These are phyloP conservation scores for Aspergillus ostianus DNA, from an alignment of 495 filamentous ascomycete species.

Conservation along the genomic window DNA sequence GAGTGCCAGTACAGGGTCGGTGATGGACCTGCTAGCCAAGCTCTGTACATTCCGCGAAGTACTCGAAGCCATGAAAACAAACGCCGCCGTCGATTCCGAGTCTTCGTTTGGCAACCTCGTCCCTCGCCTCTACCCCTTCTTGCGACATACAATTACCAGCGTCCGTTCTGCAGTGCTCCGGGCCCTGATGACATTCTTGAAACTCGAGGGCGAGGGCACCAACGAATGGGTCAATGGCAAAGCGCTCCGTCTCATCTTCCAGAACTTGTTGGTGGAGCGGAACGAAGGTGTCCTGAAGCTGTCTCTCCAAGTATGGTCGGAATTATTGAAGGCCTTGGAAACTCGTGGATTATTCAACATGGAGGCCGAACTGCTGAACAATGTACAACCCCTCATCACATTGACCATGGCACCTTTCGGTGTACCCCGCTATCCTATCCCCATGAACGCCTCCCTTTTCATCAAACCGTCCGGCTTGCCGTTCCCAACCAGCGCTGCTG, in stretches of 20 bases:
- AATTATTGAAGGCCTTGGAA: conserved; percentile 68
- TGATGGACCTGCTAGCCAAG: conserved; percentile 96
- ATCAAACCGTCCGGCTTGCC: conserved; percentile 90
- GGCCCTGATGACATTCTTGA: conserved; percentile 87
- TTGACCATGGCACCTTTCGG: conserved; percentile 88
- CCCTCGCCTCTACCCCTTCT: conserved; percentile 90
- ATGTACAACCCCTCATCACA: conserved; percentile 73
- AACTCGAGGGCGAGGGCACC: conserved; percentile 76
- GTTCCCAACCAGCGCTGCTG: conserved; percentile 55
- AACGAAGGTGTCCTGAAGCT: conserved; percentile 74
- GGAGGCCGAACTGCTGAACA: conserved; percentile 57
- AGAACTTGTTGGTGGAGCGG: conserved; percentile 91
- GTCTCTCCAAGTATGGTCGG: conserved; percentile 83
- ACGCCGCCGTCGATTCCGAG: conserved; percentile 76
- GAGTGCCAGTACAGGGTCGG: conserved; percentile 92
- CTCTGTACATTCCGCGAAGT: conserved; percentile 94
- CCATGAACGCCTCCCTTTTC: conserved; percentile 86
- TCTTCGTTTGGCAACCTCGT: conserved; percentile 90
- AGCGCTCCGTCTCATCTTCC: conserved; percentile 83
- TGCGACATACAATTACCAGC: conserved; percentile 94
- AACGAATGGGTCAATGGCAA: conserved; percentile 91
- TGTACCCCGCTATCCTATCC: conserved; percentile 79
- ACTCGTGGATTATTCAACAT: conserved; percentile 57
- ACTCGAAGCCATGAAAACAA: conserved; percentile 87
- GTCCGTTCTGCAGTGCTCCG: conserved; percentile 91